These are phyloP conservation scores for Triticum monococcum DNA, from an alignment of 176 grass and related monocot species.

Conservation along the genomic window DNA sequence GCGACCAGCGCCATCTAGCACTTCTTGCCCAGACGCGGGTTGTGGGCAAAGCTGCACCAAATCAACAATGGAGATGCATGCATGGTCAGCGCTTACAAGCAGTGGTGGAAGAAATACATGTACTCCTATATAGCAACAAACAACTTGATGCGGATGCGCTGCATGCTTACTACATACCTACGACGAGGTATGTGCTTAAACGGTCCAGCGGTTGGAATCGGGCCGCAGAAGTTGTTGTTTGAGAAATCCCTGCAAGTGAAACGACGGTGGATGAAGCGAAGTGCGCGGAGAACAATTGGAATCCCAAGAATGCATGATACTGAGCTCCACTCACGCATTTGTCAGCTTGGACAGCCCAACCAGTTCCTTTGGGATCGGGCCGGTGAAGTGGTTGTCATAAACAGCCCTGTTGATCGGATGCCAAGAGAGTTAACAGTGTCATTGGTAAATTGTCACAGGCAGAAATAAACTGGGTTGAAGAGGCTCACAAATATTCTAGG, in stretches of 20 bases:
- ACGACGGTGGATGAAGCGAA: background rate
- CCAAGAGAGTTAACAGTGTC: background rate
- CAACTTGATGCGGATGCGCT: background rate
- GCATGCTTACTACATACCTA: constrained; percentile 36
- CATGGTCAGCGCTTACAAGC: background rate
- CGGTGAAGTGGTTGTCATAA: constrained; percentile 65
- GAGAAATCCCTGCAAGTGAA: constrained; percentile 59
- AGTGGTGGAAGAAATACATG: no score
- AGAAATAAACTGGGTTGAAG: no score
- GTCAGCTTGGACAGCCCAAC: constrained; percentile 25
- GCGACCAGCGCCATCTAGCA: no score
- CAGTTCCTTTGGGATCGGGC: constrained; percentile 76
- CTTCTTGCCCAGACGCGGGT: constrained; percentile 42
- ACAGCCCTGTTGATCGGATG: constrained; percentile 36
- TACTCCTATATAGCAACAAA: no score
- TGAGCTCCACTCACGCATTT: constrained; percentile 43
- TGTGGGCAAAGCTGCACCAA: constrained; percentile 65
- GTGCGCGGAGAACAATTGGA: background rate
- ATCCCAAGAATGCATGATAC: background rate
- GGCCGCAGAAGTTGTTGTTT: constrained; percentile 71
- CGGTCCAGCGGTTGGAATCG: constrained; percentile 58
- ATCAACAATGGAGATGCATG: background rate
- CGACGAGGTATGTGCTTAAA: constrained; percentile 45
- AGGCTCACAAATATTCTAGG: background rate
- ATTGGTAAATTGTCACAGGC: no score